Conservation (phyloP, 2,329 filamentous ascomycete genomes). For the Paecilomyces variotii region DNA sequence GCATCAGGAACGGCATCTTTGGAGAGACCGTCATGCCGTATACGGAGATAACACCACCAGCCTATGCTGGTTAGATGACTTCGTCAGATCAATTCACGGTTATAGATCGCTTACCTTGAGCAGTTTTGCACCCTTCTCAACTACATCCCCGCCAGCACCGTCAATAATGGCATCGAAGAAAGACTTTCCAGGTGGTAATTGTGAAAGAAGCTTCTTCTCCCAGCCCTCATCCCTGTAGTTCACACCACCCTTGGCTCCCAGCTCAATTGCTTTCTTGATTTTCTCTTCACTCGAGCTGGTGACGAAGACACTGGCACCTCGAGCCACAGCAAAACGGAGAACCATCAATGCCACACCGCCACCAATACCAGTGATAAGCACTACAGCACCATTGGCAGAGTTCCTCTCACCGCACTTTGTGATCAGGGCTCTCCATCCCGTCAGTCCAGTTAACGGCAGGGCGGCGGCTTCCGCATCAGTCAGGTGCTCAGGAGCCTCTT, state of each 20-base stretch:
- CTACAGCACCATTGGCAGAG: constrained; percentile 53
- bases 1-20: constrained; percentile 80
- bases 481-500: constrained; percentile 66
- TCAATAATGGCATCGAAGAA: constrained; percentile 80
- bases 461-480: constrained; percentile 69
- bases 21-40: constrained; percentile 90
- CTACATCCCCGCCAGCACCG: constrained; percentile 78
- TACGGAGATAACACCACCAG: constrained; percentile 71
- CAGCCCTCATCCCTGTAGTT: constrained; percentile 70
- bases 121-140: constrained; percentile 59
- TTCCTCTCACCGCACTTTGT: constrained; percentile 61
- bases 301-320: constrained; percentile 72
- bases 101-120: constrained; percentile 49
- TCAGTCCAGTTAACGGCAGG: constrained; percentile 75
- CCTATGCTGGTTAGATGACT: constrained; percentile 25
- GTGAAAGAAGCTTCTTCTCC: constrained; percentile 63
- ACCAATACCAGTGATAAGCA: constrained; percentile 85
- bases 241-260: constrained; percentile 78
- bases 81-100: neutral
- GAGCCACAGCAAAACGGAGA: constrained; percentile 67
- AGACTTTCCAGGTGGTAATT: constrained; percentile 55
- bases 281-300: constrained; percentile 68
- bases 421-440: constrained; percentile 78
- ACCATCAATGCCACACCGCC: constrained; percentile 82
- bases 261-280: constrained; percentile 57